These are phyloP conservation scores for Thuja plicata DNA, from an alignment of 83 land plant species.

Conservation along the genomic window DNA sequence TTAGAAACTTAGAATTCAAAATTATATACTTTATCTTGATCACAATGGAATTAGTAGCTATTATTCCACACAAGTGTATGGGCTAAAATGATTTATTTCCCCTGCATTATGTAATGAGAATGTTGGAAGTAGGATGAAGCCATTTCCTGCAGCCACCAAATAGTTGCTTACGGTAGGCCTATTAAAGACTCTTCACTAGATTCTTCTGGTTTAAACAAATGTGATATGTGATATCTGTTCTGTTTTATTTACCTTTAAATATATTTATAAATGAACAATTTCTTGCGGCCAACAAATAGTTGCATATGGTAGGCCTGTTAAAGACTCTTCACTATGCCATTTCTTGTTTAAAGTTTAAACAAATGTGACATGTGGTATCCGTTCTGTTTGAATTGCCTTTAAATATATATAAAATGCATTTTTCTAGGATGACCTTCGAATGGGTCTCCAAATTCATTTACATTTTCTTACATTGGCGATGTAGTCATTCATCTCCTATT, in stretches of 20 bases:
- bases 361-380: too few species aligned
- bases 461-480: neutral
- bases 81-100: neutral
- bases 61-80: neutral
- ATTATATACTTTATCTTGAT: neutral
- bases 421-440: too few species aligned
- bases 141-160: neutral
- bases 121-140: neutral
- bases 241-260: neutral
- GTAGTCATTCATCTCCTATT: neutral
- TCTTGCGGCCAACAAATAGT: neutral
- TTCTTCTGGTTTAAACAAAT: neutral
- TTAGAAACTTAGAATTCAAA: neutral
- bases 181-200: neutral
- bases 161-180: neutral
- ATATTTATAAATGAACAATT: too few species aligned
- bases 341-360: neutral
- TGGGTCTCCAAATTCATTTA: neutral
- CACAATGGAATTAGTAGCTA: neutral
- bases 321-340: neutral
- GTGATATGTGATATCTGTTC: neutral
- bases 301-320: neutral
- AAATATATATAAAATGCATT: neutral
- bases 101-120: neutral
- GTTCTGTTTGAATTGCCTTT: neutral